Evolutionary conservation across 2,329 filamentous ascomycete genomes (phyloP).

Genomic region (Xylogone sp.): DNA sequence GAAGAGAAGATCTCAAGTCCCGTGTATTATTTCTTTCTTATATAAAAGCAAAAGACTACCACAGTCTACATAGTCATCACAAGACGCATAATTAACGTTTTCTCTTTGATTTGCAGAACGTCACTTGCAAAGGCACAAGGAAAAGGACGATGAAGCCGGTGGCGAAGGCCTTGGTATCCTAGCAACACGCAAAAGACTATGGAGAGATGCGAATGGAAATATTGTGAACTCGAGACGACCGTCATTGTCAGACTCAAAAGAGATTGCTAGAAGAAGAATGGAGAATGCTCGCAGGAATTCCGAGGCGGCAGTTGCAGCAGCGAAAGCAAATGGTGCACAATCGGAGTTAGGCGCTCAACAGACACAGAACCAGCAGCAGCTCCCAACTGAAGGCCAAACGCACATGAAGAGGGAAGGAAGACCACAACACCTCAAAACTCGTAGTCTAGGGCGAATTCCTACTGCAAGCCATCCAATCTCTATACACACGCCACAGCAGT

Average conservation of each 20-base stretch:
- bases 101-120: constrained; percentile 38
- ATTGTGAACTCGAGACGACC: constrained; percentile 38
- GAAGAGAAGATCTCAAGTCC: too few relatives aligned
- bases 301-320: neutral
- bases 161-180: constrained; percentile 41
- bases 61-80: too few relatives aligned
- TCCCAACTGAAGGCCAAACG: neutral
- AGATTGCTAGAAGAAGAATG: neutral
- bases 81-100: too few relatives aligned
- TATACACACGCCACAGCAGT: neutral
- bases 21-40: too few relatives aligned
- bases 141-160: constrained; percentile 47
- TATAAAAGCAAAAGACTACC: too few relatives aligned
- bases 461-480: neutral
- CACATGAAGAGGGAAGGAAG: neutral
- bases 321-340: neutral
- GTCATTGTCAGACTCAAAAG: constrained; percentile 14
- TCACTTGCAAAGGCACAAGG: constrained; percentile 43
- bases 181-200: constrained; percentile 45
- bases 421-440: neutral
- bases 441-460: neutral
- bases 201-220: constrained; percentile 43
- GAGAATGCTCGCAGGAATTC: neutral
- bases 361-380: neutral
- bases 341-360: neutral